These are phyloP conservation scores for Aspergillus pseudotamarii DNA, from an alignment of 2,329 filamentous ascomycete genomes.

Conservation along the genomic window DNA sequence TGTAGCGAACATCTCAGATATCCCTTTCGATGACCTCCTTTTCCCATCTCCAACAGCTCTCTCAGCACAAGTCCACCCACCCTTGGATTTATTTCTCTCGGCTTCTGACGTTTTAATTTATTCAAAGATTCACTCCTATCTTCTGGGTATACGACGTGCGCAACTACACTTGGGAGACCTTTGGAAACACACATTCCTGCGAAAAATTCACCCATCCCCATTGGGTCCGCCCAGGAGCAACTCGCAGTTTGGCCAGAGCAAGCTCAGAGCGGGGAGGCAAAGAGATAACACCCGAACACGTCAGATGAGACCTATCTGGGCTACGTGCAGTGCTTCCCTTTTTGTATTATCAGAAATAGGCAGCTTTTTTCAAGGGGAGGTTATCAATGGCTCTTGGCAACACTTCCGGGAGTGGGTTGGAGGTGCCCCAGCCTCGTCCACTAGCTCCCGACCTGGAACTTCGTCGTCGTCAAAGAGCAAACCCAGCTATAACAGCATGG, in stretches of 20 bases:
- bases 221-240: constrained; percentile 66
- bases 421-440: constrained; percentile 34
- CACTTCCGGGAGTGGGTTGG: constrained; percentile 77
- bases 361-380: constrained; percentile 85
- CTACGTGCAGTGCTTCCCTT: constrained; percentile 80
- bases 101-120: constrained; percentile 76
- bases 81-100: constrained; percentile 84
- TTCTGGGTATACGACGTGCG: constrained; percentile 81
- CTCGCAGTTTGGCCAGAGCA: constrained; percentile 61
- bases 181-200: constrained; percentile 81
- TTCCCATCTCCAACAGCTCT: constrained; percentile 76
- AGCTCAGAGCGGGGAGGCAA: constrained; percentile 63
- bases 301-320: constrained; percentile 83
- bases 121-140: constrained; percentile 81
- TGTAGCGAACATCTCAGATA: constrained; percentile 43
- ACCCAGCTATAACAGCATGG: constrained; percentile 7
- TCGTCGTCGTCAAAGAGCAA: constrained; percentile 33
- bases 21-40: constrained; percentile 74
- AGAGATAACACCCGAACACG: constrained; percentile 65
- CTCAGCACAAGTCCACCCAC: constrained; percentile 73
- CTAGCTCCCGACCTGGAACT: constrained; percentile 43
- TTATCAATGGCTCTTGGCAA: constrained; percentile 79
- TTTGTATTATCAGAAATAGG: constrained; percentile 89
- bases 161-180: constrained; percentile 82
- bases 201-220: constrained; percentile 75